Base-by-base conservation (phyloP, 192 early-diverging fungal genomes). In the Umbelopsis sp. region DNA sequence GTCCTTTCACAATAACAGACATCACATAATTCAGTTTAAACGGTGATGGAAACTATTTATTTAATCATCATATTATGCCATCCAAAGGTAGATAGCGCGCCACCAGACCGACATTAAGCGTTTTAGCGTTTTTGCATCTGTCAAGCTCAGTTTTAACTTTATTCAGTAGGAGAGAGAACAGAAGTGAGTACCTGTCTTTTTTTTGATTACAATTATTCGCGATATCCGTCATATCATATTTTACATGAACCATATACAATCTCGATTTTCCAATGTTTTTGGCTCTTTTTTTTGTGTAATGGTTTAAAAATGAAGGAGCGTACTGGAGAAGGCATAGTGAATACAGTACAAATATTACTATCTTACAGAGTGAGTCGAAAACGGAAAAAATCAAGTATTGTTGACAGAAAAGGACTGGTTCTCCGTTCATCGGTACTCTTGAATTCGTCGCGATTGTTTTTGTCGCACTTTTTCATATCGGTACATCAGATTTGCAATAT, bases 401-500 rank as follows among this genome's bases (percentile, higher is more conserved):
- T n/a, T 16, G 16, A 21, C 20, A 49, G n/a, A 21, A 17, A 21
- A 49, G 8, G 5, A 49, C n/a, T 3, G 47, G 10, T 6, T 11
- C 38, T 21, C 2, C 14, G 10, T 12, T 16, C 29, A 32, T 32
- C 56, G 56, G 31, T 81, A 77, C 43, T 81, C 80, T 20, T 75
- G 80, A 11, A 81, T 59, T 25, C 76, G 45, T 25, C 80, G 76
- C 11, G 74, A 76, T 16, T 75, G 73, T 45, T 56, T 77, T 20
- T 76, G 80, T 68, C 74, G 77, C 68, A 81, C 44, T 45, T 81
- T 76, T 47, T 84, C 76, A 51, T 89, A 90, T 68, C 82, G 85
- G 71, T 88, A 87, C 45, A 85, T 72, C 67, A 88, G 68, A 31
- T 82, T 82, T 16, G 86, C 77, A 53, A 90, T 69, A 72, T 90